Conservation (phyloP, 2,329 filamentous ascomycete species). For the Colletotrichum tropicale region DNA sequence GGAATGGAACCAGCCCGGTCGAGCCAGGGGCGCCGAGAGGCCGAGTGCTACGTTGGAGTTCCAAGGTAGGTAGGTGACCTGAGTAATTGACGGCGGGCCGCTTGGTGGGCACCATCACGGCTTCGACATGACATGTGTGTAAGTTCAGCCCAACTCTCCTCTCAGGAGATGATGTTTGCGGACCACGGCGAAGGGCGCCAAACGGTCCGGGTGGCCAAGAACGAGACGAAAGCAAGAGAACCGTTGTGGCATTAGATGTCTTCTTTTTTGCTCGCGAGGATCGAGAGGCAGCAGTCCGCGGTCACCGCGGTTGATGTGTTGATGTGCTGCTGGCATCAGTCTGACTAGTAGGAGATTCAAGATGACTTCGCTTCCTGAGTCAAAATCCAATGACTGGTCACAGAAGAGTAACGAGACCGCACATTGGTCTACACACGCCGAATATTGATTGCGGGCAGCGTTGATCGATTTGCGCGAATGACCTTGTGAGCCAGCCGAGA, state of each 20-base stretch:
- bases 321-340: background rate
- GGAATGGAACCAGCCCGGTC: constrained; percentile 1
- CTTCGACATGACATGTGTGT: background rate
- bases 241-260: background rate
- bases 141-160: background rate
- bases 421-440: background rate
- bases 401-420: background rate
- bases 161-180: background rate
- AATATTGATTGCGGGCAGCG: background rate
- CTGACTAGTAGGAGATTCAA: background rate
- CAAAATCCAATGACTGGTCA: background rate
- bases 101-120: background rate
- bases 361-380: background rate
- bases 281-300: background rate
- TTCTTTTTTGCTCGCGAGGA: background rate
- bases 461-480: background rate
- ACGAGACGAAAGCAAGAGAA: background rate
- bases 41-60: constrained; percentile 6
- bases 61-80: background rate
- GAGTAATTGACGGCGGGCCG: background rate
- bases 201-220: background rate
- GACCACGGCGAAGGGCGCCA: background rate
- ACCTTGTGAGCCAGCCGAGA: background rate
- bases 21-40: constrained; percentile 6
- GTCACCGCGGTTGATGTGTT: background rate